Evolutionary conservation across 208 protist species (phyloP).

Genomic region (Acanthamoeba triangularis): DNA sequence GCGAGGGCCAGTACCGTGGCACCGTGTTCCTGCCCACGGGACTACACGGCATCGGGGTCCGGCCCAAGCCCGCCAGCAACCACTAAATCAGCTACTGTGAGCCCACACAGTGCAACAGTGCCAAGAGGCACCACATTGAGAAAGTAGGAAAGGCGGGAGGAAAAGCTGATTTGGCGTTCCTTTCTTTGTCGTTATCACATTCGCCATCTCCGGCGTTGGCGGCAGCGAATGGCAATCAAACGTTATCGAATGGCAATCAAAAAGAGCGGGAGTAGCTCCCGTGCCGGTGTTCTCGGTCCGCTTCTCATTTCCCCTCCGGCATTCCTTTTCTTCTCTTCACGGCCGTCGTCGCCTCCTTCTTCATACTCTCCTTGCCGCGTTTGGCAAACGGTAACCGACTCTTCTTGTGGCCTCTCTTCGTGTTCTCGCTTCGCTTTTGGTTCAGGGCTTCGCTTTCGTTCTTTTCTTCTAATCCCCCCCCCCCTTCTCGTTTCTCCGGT

Average conservation of each 20-base stretch:
- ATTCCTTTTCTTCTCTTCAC: background rate
- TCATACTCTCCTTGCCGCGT: background rate
- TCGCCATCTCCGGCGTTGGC: background rate
- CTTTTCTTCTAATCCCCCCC: background rate
- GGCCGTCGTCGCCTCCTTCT: background rate
- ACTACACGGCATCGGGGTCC: constrained; percentile 6
- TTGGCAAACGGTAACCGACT: background rate
- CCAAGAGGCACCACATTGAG: no score
- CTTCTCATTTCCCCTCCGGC: background rate
- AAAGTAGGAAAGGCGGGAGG: background rate
- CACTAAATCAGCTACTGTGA: background rate
- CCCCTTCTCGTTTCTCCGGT: background rate
- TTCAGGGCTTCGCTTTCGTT: background rate
- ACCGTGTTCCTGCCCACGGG: background rate
- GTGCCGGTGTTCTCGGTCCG: background rate
- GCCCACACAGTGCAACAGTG: no score
- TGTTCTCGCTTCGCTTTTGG: background rate
- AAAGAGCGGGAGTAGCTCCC: background rate
- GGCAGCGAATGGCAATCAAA: no score
- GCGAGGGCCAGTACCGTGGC: constrained; percentile 9
- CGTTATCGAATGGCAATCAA: no score
- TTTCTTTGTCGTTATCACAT: background rate
- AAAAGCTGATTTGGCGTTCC: background rate
- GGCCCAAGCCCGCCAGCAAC: background rate
- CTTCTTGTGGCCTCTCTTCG: background rate